Conservation (phyloP, 2,329 filamentous ascomycete species). For the Tolypocladium endophyticum region DNA sequence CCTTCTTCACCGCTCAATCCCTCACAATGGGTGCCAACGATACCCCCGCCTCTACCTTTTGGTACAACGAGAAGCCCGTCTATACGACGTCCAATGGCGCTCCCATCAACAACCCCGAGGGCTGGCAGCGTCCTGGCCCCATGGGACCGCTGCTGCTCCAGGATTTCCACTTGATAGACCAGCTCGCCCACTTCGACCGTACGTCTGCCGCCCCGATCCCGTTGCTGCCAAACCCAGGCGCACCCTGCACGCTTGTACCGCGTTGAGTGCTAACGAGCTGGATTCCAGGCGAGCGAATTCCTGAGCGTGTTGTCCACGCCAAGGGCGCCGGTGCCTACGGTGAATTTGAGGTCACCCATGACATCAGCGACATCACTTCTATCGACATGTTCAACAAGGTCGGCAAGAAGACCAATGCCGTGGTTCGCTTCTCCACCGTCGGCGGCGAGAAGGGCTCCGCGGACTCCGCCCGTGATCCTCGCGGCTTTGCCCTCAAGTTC, state of each 20-base stretch:
- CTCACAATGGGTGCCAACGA: slow-evolving; percentile 31
- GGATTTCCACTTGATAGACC: slow-evolving; percentile 55
- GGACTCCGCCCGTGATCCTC: slow-evolving; percentile 59
- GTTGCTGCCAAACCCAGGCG: not conserved
- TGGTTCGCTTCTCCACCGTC: slow-evolving; percentile 61
- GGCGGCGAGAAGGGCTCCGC: slow-evolving; percentile 56
- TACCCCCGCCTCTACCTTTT: slow-evolving; percentile 32
- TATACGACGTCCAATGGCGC: slow-evolving; percentile 52
- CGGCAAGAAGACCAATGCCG: slow-evolving; percentile 45
- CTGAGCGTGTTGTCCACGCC: slow-evolving; percentile 30
- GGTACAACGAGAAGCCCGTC: slow-evolving; percentile 46
- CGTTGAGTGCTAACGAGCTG: not conserved
- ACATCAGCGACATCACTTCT: slow-evolving; percentile 43
- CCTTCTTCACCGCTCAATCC: not conserved
- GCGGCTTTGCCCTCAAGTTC: slow-evolving; percentile 48
- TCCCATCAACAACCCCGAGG: slow-evolving; percentile 39
- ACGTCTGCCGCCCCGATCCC: not conserved
- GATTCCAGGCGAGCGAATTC: slow-evolving; percentile 30
- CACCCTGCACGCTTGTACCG: not conserved
- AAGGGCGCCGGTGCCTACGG: slow-evolving; percentile 35
- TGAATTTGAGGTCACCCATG: slow-evolving; percentile 48
- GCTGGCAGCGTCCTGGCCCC: slow-evolving; percentile 39
- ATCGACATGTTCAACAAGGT: slow-evolving; percentile 41
- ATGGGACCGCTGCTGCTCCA: slow-evolving; percentile 52
- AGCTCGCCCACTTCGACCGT: slow-evolving; percentile 44